Percentiles rank a stretch among this genome's conserved stretches.
Conservation (phyloP, 345 rosid species). For the Syzygium oleosum region DNA sequence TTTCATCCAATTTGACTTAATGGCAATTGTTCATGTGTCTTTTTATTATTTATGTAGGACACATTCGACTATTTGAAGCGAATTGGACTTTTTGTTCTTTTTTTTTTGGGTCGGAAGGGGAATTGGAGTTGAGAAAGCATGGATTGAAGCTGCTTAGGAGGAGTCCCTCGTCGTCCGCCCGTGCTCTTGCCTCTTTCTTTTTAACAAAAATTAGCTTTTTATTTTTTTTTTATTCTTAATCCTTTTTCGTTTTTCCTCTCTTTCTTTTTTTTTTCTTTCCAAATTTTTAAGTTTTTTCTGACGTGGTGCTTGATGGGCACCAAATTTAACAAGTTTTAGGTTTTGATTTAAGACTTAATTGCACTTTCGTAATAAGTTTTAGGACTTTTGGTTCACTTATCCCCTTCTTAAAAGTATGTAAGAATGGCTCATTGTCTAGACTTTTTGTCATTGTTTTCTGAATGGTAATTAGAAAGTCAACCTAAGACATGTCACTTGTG, state of each 20-base stretch:
- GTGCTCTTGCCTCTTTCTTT: background rate
- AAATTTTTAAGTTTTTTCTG: background rate
- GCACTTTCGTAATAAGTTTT: fast-evolving
- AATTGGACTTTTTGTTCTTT: too few species aligned
- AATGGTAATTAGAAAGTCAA: too few species aligned
- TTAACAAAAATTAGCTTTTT: background rate
- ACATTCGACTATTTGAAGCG: too few species aligned
- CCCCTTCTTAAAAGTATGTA: background rate
- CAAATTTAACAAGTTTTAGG: background rate
- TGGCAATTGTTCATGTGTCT: too few species aligned
- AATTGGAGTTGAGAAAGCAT: background rate
- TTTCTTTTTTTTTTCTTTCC: background rate
- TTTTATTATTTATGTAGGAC: too few species aligned
- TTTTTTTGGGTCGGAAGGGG: background rate
- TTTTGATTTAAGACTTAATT: background rate
- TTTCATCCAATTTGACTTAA: too few species aligned
- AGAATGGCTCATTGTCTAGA: background rate
- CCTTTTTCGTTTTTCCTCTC: background rate
- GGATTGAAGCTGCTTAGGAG: background rate
- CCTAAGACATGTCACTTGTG: background rate
- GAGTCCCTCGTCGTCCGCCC: background rate
- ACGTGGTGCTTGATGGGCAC: background rate
- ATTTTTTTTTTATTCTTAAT: background rate
- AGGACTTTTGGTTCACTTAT: background rate
- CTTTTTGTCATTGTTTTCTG: background rate